Evolutionary conservation across 108 stramenopile genomes (phyloP).

Genomic region (Epipyxis sp.): DNA sequence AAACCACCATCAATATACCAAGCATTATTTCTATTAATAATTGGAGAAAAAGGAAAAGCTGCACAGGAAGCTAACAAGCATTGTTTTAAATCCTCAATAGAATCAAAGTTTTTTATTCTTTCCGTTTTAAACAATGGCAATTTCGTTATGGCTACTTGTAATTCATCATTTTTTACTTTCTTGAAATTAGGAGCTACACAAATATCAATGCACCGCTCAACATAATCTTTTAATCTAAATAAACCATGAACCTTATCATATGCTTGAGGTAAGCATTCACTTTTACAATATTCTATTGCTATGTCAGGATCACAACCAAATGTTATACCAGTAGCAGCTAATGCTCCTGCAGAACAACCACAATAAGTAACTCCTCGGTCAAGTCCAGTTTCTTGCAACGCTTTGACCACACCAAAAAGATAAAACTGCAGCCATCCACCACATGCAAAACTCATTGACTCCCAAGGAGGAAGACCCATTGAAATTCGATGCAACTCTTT

Average conservation of each 20-base stretch:
- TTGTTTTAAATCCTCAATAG: conserved; percentile 36
- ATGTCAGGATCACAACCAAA: conserved; percentile 41
- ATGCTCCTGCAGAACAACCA: conserved; percentile 53
- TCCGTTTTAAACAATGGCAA: conserved; percentile 17
- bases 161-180: conserved; percentile 23
- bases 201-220: conserved; percentile 38
- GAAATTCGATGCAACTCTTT: neutral
- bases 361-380: conserved; percentile 42
- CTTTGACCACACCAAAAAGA: conserved; percentile 55
- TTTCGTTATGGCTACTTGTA: conserved; percentile 43
- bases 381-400: conserved; percentile 41
- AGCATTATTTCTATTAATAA: conserved; percentile 33
- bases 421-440: conserved; percentile 57
- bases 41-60: conserved; percentile 48
- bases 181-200: conserved; percentile 36
- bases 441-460: conserved; percentile 46
- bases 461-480: neutral
- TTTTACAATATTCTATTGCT: conserved; percentile 46
- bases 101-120: neutral
- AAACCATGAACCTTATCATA: conserved; percentile 44
- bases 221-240: conserved; percentile 38
- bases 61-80: conserved; percentile 46
- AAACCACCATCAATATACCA: conserved; percentile 48
- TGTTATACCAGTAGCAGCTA: conserved; percentile 46
- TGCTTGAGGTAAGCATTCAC: conserved; percentile 40